phyloP scores from a whole-genome alignment of 495 filamentous ascomycete species.

The Penicillium desertorum region DNA sequence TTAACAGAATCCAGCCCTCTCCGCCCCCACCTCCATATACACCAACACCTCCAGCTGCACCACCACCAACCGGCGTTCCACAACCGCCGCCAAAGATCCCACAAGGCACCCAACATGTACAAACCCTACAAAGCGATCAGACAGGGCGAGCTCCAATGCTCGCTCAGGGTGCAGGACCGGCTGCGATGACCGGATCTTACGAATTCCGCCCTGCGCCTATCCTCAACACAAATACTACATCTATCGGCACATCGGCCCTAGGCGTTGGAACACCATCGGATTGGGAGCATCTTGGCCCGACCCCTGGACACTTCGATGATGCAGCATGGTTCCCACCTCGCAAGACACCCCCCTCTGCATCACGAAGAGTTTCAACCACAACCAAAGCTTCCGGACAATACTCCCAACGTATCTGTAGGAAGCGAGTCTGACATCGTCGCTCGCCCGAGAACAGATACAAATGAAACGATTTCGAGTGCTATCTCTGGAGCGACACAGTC shows the following conservation, averaged over 20 bases:
- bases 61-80: conserved; percentile 34
- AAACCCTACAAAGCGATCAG: conserved; percentile 19
- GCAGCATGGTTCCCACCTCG: conserved; percentile 27
- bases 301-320: conserved; percentile 37
- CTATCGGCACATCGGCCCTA: conserved; percentile 44
- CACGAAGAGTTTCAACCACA: conserved; percentile 15
- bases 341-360: conserved; percentile 16
- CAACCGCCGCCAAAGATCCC: conserved; percentile 46
- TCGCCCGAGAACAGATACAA: conserved; percentile 14
- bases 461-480: background rate
- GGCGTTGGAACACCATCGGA: conserved; percentile 57
- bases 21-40: conserved; percentile 30
- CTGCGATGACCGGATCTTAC: conserved; percentile 23
- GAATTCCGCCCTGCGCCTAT: conserved; percentile 15
- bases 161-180: conserved; percentile 21
- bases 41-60: conserved; percentile 20
- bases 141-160: conserved; percentile 21
- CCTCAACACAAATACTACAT: conserved; percentile 17
- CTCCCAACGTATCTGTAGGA: conserved; percentile 3
- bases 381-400: conserved; percentile 15
- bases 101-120: conserved; percentile 30
- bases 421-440: conserved; percentile 1
- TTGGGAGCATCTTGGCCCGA: conserved; percentile 56
- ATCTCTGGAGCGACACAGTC: conserved; percentile 2
- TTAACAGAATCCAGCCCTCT: conserved; percentile 20